phyloP scores from a whole-genome alignment of 2,329 filamentous ascomycete species.

The Graphilbum ipis-grandicollis region DNA sequence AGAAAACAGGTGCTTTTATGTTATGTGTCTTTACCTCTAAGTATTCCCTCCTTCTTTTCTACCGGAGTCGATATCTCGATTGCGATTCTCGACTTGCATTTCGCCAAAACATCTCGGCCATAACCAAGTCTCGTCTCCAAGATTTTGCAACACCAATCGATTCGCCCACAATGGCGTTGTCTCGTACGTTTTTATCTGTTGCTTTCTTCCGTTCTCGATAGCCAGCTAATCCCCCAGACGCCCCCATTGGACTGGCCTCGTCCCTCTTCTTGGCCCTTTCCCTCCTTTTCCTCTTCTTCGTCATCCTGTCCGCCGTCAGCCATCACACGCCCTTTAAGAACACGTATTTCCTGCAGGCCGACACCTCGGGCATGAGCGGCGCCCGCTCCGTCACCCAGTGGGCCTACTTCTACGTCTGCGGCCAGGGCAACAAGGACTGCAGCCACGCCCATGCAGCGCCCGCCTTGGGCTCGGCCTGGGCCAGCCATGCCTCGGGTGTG shows the following conservation, averaged over 20 bases:
- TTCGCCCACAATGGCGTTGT: background rate
- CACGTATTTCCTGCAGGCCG: conserved; percentile 74
- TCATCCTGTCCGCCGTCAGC: conserved; percentile 38
- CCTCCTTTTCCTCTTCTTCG: conserved; percentile 38
- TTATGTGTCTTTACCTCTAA: no score
- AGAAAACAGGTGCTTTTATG: no score
- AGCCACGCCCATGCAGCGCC: conserved; percentile 41
- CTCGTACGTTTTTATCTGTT: background rate
- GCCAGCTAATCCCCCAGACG: conserved; percentile 15
- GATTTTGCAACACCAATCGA: no score
- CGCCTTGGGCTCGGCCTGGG: conserved; percentile 57
- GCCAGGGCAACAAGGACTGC: conserved; percentile 46
- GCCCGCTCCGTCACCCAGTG: conserved; percentile 57
- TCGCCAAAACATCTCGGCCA: no score
- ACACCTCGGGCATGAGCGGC: conserved; percentile 54
- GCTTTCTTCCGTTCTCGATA: background rate
- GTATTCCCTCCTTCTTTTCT: no score
- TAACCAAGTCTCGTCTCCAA: no score
- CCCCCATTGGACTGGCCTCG: conserved; percentile 22
- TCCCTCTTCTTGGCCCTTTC: conserved; percentile 32
- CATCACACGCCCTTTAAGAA: conserved; percentile 40
- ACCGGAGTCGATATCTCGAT: no score
- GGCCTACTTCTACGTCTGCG: conserved; percentile 82
- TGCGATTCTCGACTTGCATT: no score
- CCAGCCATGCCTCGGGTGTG: conserved; percentile 24